Percentiles rank a stretch among this genome's conserved stretches.
Evolutionary conservation across 75 land plant species (phyloP).

Genomic region (Pinus tabuliformis): DNA sequence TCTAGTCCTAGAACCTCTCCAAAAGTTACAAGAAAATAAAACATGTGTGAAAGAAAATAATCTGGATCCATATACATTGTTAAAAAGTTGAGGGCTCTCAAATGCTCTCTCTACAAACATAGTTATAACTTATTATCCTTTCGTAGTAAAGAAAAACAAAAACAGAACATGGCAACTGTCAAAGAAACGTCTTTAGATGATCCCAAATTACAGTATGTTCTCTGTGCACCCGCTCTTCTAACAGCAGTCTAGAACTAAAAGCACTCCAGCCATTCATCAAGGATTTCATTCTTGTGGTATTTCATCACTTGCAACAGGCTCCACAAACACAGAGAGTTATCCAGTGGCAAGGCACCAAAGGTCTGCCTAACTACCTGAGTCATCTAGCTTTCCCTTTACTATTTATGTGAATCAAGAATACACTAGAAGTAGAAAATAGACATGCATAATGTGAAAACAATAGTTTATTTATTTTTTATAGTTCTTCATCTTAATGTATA

Average conservation of each 20-base stretch:
- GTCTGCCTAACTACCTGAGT: neutral
- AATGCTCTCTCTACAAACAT: neutral
- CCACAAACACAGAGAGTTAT: neutral
- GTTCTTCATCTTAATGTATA: neutral
- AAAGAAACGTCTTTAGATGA: neutral
- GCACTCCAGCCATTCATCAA: neutral
- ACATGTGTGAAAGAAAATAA: no score
- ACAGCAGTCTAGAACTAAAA: no score
- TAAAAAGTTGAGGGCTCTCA: neutral
- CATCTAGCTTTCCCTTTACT: neutral
- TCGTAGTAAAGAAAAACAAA: neutral
- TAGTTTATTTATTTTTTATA: neutral
- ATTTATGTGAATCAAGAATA: neutral
- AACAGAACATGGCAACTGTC: neutral
- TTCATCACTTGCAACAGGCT: neutral
- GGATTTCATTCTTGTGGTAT: neutral
- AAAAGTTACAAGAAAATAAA: no score
- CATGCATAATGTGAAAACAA: neutral
- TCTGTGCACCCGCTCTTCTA: neutral
- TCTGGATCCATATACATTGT: neutral
- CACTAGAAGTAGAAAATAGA: neutral
- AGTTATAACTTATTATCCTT: neutral
- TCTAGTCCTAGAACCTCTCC: neutral
- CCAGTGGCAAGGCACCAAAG: neutral
- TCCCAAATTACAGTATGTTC: neutral